Conservation (phyloP, 2,329 filamentous ascomycete species). For the Botryosphaeria dothidea region DNA sequence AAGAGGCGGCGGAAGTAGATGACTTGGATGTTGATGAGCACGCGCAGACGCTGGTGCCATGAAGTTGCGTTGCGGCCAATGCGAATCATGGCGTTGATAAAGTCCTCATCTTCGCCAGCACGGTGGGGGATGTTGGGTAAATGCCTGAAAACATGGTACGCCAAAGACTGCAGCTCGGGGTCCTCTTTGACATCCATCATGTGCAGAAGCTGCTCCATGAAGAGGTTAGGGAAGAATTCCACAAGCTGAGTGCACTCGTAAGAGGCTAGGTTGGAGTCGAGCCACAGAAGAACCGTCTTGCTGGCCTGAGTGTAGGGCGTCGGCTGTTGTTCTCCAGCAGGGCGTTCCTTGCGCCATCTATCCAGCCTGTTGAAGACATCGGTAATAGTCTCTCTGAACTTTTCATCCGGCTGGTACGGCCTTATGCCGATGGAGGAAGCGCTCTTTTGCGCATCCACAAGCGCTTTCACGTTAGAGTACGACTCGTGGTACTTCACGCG, state of each 20-base stretch:
- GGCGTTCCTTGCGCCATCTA: slow-evolving; percentile 80
- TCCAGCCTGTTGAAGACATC: slow-evolving; percentile 79
- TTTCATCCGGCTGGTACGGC: slow-evolving; percentile 76
- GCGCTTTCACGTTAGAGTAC: slow-evolving; percentile 73
- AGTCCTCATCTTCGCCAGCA: slow-evolving; percentile 77
- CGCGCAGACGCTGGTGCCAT: slow-evolving; percentile 94
- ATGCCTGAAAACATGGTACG: slow-evolving; percentile 96
- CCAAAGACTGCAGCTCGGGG: slow-evolving; percentile 87
- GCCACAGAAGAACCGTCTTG: slow-evolving; percentile 94
- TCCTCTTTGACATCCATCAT: slow-evolving; percentile 99
- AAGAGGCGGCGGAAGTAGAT: slow-evolving; percentile 97
- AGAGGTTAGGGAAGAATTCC: slow-evolving; percentile 83
- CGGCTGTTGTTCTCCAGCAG: slow-evolving; percentile 86
- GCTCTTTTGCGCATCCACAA: slow-evolving; percentile 77
- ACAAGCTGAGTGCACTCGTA: slow-evolving; percentile 91
- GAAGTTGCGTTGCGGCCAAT: slow-evolving; percentile 82
- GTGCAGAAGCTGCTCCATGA: slow-evolving; percentile 91
- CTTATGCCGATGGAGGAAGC: slow-evolving; percentile 80
- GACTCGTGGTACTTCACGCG: slow-evolving; percentile 93
- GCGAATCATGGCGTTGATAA: slow-evolving; percentile 82
- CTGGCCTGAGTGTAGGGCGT: slow-evolving; percentile 94
- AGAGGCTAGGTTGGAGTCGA: slow-evolving; percentile 86
- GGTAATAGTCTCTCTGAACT: slow-evolving; percentile 71
- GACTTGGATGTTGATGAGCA: slow-evolving; percentile 97
- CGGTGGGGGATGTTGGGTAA: slow-evolving; percentile 93